Base-by-base conservation (phyloP, 2,329 filamentous ascomycete species). In the Capronia americana region DNA sequence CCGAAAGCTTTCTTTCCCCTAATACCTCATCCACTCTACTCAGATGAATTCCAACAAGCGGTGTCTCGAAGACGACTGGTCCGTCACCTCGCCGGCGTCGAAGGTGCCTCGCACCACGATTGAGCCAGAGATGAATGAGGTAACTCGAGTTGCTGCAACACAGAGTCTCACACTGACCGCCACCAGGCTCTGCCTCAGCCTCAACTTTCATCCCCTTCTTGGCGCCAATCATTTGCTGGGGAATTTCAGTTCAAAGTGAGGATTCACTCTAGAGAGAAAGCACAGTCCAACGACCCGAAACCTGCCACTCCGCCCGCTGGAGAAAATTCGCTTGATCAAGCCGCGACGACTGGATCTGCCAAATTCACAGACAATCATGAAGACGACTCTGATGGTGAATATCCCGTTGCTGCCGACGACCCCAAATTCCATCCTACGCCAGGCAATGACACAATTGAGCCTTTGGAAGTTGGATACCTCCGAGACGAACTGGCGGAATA, bases 381-480 rank as follows among this genome's bases (percentile, higher is more conserved):
- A 5, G 38, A 23, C 4, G 53, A 30, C n/a, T 20, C 30, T 10
- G 28, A 56, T 7, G 53, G 38, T 28, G 26, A 56, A 11, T 51
- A 24, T 17, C 48, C 48, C 4, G 14, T 20, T 51, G 48, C 20
- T 26, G 48, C 48, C 26, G 7, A 51, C 24, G 48, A 51, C 17
- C 48, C 20, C 48, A n/a, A 26, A 23, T 56, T 34, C 28, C 30
- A 30, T 28, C 28, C 53, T 3, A 51, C 8, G 12, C 20, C 14
- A 23, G 48, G 23, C 4, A 51, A 23, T 8, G 17, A 12, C 24
- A n/a, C 24, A 20, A 23, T n/a, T 7, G 24, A 28, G 30, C 11
- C 59, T 44, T 41, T 44, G 30, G 24, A 30, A 32, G 23, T 64
- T 26, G 62, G 57, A 7, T 60, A 64, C 30, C 38, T 44, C 11